Percentiles rank a stretch among this genome's conserved stretches.
phyloP scores from a whole-genome alignment of 441 rosid species.

The Corymbia citriodora region DNA sequence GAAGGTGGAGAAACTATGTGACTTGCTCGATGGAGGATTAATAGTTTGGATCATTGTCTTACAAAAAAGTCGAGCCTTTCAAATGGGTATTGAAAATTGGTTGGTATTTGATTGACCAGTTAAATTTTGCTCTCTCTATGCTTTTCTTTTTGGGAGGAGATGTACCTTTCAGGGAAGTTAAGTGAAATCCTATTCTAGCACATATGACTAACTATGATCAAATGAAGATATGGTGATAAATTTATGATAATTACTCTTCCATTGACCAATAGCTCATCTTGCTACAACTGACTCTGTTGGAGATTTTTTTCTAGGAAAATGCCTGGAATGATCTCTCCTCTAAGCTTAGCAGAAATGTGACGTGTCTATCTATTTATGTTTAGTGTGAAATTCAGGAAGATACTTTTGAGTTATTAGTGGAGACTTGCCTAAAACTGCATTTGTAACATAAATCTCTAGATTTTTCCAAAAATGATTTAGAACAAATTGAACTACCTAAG shows the following conservation, averaged over 20 bases:
- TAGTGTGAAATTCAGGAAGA: neutral
- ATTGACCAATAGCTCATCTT: neutral
- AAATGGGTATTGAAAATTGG: too few relatives aligned
- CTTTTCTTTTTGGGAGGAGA: conserved; percentile 49
- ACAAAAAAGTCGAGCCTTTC: too few relatives aligned
- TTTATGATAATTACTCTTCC: neutral
- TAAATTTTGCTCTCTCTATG: too few relatives aligned
- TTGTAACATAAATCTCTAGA: neutral
- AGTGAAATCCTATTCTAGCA: conserved; percentile 5
- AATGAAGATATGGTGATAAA: neutral
- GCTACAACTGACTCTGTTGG: neutral
- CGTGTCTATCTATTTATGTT: neutral
- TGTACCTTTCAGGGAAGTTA: conserved; percentile 85
- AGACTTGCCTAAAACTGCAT: neutral
- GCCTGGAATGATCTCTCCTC: neutral
- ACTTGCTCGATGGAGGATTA: too few relatives aligned
- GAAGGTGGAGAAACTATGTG: too few relatives aligned
- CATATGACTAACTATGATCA: neutral
- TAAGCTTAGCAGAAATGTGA: neutral
- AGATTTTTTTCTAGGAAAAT: neutral
- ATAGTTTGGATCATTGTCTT: too few relatives aligned
- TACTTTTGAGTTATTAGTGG: neutral
- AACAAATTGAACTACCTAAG: neutral
- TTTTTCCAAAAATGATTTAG: neutral
- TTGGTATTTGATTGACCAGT: too few relatives aligned